Conservation (phyloP, 106 monocot species). For the Vanilla planifolia region DNA sequence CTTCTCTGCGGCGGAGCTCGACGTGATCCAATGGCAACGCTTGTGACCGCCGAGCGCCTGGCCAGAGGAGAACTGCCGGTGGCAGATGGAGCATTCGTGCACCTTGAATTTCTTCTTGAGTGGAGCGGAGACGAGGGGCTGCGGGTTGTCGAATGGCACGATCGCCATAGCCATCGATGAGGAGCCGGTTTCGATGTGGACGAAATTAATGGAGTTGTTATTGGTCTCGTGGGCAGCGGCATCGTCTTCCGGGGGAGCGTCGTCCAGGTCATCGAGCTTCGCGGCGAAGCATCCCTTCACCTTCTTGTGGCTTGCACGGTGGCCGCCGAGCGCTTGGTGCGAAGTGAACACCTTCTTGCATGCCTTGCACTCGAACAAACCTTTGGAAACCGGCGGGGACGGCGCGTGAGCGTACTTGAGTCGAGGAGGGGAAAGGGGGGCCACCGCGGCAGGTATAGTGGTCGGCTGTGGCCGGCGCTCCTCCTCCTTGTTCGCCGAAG, state of each 20-base stretch:
- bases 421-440: neutral
- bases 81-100: slow-evolving; percentile 71
- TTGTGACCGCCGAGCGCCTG: slow-evolving; percentile 72
- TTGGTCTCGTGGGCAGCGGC: neutral
- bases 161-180: slow-evolving; percentile 23
- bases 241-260: slow-evolving; percentile 1
- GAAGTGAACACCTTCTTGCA: slow-evolving; percentile 64
- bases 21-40: slow-evolving; percentile 57
- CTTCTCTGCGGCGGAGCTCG: slow-evolving; percentile 8
- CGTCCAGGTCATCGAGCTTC: slow-evolving; percentile 25
- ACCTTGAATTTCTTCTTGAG: slow-evolving; percentile 51
- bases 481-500: slow-evolving; percentile 48
- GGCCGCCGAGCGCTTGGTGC: slow-evolving; percentile 74
- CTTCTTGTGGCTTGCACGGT: slow-evolving; percentile 77
- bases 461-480: slow-evolving; percentile 5
- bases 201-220: neutral
- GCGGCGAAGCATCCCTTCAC: slow-evolving; percentile 71
- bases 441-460: neutral
- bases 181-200: neutral
- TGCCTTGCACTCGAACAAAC: slow-evolving; percentile 40
- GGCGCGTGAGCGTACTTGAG: too few relatives aligned
- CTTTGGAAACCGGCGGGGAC: slow-evolving; percentile 1
- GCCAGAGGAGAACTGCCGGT: slow-evolving; percentile 58
- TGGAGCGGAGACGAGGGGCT: neutral
- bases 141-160: slow-evolving; percentile 20